Evolutionary conservation across 2,329 filamentous ascomycete species (phyloP).

Genomic region (Sclerotiophoma versabilis): DNA sequence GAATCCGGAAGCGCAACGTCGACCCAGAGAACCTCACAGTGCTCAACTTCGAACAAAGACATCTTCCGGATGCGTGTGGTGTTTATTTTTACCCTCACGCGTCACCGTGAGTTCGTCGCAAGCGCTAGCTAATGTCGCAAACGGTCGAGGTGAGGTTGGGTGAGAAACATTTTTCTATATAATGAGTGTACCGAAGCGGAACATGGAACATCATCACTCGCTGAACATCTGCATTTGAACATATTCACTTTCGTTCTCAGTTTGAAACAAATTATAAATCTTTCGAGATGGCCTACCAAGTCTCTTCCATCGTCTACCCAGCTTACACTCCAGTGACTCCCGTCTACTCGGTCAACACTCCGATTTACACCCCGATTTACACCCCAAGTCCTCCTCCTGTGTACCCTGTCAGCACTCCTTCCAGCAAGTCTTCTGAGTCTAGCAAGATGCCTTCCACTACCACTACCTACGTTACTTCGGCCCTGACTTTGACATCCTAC

Average conservation of each 20-base stretch:
- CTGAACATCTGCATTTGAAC: slow-evolving; percentile 11
- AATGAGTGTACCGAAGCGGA: slow-evolving; percentile 3
- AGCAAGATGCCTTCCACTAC: slow-evolving; percentile 13
- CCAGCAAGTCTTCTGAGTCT: neutral
- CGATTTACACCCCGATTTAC: neutral
- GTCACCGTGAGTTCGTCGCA: slow-evolving; percentile 1
- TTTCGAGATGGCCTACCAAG: slow-evolving; percentile 18
- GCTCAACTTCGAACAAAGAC: slow-evolving; percentile 17
- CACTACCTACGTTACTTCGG: slow-evolving; percentile 14
- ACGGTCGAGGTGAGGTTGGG: slow-evolving; percentile 6
- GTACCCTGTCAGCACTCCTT: neutral
- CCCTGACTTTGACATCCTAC: slow-evolving; percentile 13
- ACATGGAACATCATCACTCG: slow-evolving; percentile 8
- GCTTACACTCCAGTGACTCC: slow-evolving; percentile 12
- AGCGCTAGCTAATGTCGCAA: slow-evolving; percentile 13
- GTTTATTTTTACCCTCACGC: slow-evolving; percentile 11
- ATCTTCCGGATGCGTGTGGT: slow-evolving; percentile 11
- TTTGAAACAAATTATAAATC: slow-evolving; percentile 10
- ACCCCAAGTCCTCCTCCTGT: neutral
- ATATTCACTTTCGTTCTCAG: slow-evolving; percentile 13
- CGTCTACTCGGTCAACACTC: neutral
- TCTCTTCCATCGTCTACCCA: slow-evolving; percentile 13
- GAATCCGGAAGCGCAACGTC: slow-evolving; percentile 18
- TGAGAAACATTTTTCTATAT: slow-evolving; percentile 15
- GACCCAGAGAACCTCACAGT: slow-evolving; percentile 6